phyloP scores from a whole-genome alignment of 805 yeast genomes.

The Yarrowia sp. region DNA sequence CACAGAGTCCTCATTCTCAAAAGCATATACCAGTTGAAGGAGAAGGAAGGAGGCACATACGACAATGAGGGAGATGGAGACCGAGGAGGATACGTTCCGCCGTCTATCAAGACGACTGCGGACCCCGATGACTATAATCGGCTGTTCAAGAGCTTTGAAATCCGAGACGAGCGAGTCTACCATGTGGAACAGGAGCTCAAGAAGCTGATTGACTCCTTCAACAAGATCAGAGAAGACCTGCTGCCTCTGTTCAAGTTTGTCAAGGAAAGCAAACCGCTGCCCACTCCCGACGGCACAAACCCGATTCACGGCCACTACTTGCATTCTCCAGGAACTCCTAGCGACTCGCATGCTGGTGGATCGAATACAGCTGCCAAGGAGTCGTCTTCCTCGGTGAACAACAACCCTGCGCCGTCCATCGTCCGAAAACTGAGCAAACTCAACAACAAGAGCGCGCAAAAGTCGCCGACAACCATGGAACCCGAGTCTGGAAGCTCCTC shows the following conservation, averaged over 20 bases:
- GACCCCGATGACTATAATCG: constrained; percentile 25
- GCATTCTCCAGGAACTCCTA: constrained; percentile 33
- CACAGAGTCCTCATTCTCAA: constrained; percentile 67
- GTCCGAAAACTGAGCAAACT: constrained; percentile 21
- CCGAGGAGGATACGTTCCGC: constrained; percentile 18
- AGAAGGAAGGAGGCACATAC: constrained; percentile 43
- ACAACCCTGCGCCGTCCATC: constrained; percentile 3
- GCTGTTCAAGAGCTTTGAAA: constrained; percentile 41
- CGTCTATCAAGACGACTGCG: background rate
- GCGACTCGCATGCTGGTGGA: background rate
- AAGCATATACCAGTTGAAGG: constrained; percentile 62
- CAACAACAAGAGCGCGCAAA: constrained; percentile 22
- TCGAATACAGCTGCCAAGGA: constrained; percentile 1
- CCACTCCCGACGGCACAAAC: constrained; percentile 58
- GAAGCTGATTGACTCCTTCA: constrained; percentile 61
- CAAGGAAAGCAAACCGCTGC: constrained; percentile 70
- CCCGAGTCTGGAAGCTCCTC: background rate
- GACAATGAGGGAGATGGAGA: constrained; percentile 25
- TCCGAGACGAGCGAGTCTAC: constrained; percentile 49
- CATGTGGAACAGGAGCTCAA: constrained; percentile 51
- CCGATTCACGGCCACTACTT: constrained; percentile 34
- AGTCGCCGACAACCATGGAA: constrained; percentile 18
- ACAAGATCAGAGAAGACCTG: constrained; percentile 66
- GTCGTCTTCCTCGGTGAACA: background rate
- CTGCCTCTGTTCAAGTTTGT: constrained; percentile 66